Percentiles rank a stretch among this genome's conserved stretches.
These are phyloP conservation scores for Pseudotsuga menziesii DNA, from an alignment of 75 land plant species.

Conservation along the genomic window DNA sequence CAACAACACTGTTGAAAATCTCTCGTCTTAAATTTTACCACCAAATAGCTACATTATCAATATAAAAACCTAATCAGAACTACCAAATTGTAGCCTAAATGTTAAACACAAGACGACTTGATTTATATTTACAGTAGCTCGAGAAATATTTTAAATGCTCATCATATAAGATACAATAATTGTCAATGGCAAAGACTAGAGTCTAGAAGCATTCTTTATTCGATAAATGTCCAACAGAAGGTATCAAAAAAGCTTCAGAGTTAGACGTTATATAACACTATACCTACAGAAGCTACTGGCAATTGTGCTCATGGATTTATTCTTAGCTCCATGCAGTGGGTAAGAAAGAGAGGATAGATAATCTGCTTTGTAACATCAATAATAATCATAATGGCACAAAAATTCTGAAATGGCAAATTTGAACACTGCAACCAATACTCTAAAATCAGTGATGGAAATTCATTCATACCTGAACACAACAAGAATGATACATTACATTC, in stretches of 20 bases:
- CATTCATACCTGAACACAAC: slow-evolving; percentile 5
- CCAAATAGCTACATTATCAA: neutral
- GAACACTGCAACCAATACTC: slow-evolving; percentile 5
- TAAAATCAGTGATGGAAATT: slow-evolving; percentile 7
- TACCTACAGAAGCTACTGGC: neutral
- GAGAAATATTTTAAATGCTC: neutral
- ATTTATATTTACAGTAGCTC: neutral
- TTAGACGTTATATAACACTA: neutral
- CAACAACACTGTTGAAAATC: too few species aligned
- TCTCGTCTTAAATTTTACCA: neutral
- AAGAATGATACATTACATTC: slow-evolving; percentile 10
- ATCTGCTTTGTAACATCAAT: neutral
- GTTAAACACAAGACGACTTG: neutral
- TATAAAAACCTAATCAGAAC: neutral
- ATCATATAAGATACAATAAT: neutral
- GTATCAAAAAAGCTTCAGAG: neutral
- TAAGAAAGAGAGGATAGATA: neutral
- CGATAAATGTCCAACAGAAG: neutral
- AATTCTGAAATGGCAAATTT: neutral
- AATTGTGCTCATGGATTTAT: neutral
- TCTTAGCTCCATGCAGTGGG: neutral
- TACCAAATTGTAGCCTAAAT: neutral
- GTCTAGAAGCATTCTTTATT: neutral
- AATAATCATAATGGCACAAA: neutral
- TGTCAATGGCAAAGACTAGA: neutral